phyloP scores from a whole-genome alignment of 331 rosid genomes.

The Saraca asoca region DNA sequence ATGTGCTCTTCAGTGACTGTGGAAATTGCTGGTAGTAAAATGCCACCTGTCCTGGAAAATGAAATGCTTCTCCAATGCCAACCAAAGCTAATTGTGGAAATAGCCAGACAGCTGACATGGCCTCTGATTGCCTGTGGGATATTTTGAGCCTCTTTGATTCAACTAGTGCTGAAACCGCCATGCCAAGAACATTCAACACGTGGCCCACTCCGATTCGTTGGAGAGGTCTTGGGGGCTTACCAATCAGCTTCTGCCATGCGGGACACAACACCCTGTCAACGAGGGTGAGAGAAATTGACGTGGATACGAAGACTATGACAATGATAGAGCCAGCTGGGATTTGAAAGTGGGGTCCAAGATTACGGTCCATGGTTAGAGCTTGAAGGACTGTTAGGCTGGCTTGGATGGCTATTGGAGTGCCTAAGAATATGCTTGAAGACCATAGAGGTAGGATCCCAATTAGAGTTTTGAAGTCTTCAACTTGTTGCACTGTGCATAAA shows the following conservation, averaged over 20 bases:
- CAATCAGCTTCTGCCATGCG: slow-evolving; percentile 40
- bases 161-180: slow-evolving; percentile 56
- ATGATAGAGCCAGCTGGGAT: slow-evolving; percentile 45
- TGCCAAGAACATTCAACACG: slow-evolving; percentile 35
- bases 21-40: slow-evolving; percentile 70
- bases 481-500: slow-evolving; percentile 47
- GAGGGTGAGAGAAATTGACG: slow-evolving; percentile 29
- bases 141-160: slow-evolving; percentile 56
- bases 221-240: slow-evolving; percentile 40
- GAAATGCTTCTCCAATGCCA: slow-evolving; percentile 67
- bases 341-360: slow-evolving; percentile 40
- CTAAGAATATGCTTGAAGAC: slow-evolving; percentile 36
- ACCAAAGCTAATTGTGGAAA: slow-evolving; percentile 55
- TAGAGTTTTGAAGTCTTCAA: slow-evolving; percentile 42
- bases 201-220: slow-evolving; percentile 60
- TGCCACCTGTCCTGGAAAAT: slow-evolving; percentile 62
- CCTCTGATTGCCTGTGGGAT: slow-evolving; percentile 15
- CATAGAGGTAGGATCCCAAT: slow-evolving; percentile 42
- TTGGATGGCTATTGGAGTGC: slow-evolving; percentile 40
- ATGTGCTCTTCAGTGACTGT: slow-evolving; percentile 44
- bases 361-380: slow-evolving; percentile 56
- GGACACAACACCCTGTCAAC: slow-evolving; percentile 36
- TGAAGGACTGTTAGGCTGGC: slow-evolving; percentile 47
- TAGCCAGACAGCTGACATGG: slow-evolving; percentile 58
- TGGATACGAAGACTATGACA: slow-evolving; percentile 27